These are phyloP conservation scores for Pisolithus marmoratus DNA, from an alignment of 768 basidiomycete species.

Conservation along the genomic window DNA sequence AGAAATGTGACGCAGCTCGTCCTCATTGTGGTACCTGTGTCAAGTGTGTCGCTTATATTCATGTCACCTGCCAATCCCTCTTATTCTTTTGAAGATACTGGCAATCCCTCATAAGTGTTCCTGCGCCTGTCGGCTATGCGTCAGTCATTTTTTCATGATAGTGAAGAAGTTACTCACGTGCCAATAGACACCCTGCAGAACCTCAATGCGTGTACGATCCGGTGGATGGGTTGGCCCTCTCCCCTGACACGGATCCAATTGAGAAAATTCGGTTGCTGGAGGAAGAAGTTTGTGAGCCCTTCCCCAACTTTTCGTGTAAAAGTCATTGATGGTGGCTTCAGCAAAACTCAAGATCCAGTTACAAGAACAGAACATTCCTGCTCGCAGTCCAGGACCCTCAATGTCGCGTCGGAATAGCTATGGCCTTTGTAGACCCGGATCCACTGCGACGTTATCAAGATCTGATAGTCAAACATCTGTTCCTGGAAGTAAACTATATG, in stretches of 20 bases:
- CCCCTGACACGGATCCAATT: conserved; percentile 71
- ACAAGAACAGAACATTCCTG: conserved; percentile 45
- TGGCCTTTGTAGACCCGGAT: conserved; percentile 15
- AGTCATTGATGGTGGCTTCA: conserved; percentile 23
- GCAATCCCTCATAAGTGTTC: conserved; percentile 77
- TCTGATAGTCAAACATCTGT: conserved; percentile 11
- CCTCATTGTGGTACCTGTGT: conserved; percentile 83
- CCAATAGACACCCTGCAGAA: conserved; percentile 70
- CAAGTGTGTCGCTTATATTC: conserved; percentile 50
- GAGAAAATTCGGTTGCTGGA: conserved; percentile 76
- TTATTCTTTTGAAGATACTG: conserved; percentile 51
- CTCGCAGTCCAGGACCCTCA: conserved; percentile 28
- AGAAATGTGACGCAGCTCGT: conserved; percentile 88
- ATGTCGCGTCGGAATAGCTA: conserved; percentile 12
- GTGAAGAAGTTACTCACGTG: conserved; percentile 4
- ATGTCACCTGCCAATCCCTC: neutral
- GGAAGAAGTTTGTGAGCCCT: conserved; percentile 61
- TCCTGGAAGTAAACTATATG: conserved; percentile 3
- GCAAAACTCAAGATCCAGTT: conserved; percentile 61
- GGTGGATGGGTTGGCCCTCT: conserved; percentile 72
- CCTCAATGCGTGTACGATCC: conserved; percentile 86
- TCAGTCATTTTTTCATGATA: conserved; percentile 31
- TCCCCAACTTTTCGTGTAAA: conserved; percentile 1
- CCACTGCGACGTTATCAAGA: conserved; percentile 16
- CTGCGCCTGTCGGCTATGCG: conserved; percentile 82